Base-by-base conservation (phyloP, 805 yeast genomes). In the Blastobotrys chiropterorum region DNA sequence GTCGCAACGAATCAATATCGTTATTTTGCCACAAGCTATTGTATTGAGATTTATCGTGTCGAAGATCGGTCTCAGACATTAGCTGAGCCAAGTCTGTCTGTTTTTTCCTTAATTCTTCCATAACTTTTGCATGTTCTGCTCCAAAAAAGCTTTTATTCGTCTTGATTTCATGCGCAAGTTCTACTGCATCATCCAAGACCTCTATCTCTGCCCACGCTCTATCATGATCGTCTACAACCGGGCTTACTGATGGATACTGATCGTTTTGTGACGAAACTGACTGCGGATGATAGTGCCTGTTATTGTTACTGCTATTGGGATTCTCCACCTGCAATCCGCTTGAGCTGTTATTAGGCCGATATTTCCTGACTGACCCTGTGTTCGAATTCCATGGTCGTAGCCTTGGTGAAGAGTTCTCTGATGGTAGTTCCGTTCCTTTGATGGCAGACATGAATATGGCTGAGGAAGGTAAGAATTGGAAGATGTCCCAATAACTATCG, bases 121-220 rank as follows among this genome's bases (percentile, higher is more conserved):
- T 67, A 45, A 80, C 80, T 5, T 69, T 66, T 15, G 74, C 71
- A 62, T 83, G 85, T 42, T 71, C 62, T 5, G 59, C 50, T 3
- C 76, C 74, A 48, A 72, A 66, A 50, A 72, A 71, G 43, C 71
- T 67, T 19, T 67, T 66, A 47, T 58, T 55, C 13, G 52, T 38
- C 40, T 59, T 61, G 13, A 68, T 68, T 17, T 62, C 58, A n/a
- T 56, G 61, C 1, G 87, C 80, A 72, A 84, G 74, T 48, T 72
- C 73, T 52, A 78, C 77, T 5, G 89, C 94, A 56, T 87, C 95
- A 57, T 88, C 90, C 56, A 92, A 73, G 0, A 86, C 84, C 60
- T 86, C 96, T 47, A 90, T 82, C 59, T 88, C 95, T 4, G 92
- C 83, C 95, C 96, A 90, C 45, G 87, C 72, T 61, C 78, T 76